Percentiles rank a stretch among this genome's conserved stretches.
phyloP scores from a whole-genome alignment of 2,329 filamentous ascomycete genomes.

The Calonectria hawksworthii region DNA sequence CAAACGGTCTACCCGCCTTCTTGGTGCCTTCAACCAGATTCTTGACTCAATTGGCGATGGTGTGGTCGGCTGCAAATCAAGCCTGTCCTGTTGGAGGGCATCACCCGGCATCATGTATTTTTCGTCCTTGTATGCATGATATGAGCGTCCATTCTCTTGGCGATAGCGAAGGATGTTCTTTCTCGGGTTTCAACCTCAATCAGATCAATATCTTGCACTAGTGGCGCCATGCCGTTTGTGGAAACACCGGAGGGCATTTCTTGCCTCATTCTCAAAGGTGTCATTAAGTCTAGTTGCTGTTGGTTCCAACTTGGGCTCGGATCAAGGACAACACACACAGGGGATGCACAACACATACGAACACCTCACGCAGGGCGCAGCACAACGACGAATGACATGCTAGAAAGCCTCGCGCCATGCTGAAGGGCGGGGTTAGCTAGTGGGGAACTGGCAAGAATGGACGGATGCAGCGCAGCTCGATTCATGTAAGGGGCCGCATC shows the following conservation, averaged over 20 bases:
- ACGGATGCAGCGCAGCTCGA: neutral
- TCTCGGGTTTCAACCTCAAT: conserved; percentile 12
- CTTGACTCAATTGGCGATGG: conserved; percentile 37
- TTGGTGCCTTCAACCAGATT: conserved; percentile 43
- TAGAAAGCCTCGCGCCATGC: neutral
- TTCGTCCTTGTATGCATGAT: conserved; percentile 47
- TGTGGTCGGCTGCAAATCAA: conserved; percentile 41
- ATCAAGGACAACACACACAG: neutral
- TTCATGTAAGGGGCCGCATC: neutral
- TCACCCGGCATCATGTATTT: conserved; percentile 38
- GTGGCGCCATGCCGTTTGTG: neutral
- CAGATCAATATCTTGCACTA: neutral
- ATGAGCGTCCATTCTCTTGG: conserved; percentile 46
- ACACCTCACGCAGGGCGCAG: neutral
- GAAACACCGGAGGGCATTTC: neutral
- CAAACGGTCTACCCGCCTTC: conserved; percentile 44
- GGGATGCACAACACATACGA: neutral
- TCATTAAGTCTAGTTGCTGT: neutral
- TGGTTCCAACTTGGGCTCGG: neutral
- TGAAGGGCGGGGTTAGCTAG: neutral
- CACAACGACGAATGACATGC: neutral
- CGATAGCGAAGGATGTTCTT: conserved; percentile 41
- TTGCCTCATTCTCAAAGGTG: neutral
- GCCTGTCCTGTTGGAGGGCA: conserved; percentile 33
- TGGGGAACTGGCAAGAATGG: neutral